Conservation (phyloP, 257 asterid species). For the Forsythia suspensa region DNA sequence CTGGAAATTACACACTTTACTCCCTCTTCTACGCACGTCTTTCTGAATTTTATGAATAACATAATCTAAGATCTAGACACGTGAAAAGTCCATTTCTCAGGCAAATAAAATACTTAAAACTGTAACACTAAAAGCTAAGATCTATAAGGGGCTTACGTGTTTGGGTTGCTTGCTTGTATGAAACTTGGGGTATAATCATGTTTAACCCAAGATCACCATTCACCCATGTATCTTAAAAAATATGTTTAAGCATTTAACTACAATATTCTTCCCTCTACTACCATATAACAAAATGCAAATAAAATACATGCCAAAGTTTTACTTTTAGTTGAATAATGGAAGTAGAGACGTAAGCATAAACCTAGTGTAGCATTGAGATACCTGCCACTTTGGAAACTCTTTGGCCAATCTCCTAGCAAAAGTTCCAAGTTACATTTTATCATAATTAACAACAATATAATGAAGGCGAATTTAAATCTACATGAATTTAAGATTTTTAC, state of each 20-base stretch:
- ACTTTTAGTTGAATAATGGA: conserved; percentile 1
- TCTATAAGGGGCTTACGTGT: not conserved
- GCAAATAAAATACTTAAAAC: not conserved
- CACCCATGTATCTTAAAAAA: not conserved
- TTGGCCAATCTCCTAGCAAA: conserved; percentile 88
- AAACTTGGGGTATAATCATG: not conserved
- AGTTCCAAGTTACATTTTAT: conserved; percentile 62
- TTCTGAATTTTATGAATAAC: too few relatives aligned
- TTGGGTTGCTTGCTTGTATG: too few relatives aligned
- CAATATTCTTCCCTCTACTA: not conserved
- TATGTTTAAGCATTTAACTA: not conserved
- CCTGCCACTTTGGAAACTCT: conserved; percentile 99
- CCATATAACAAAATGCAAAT: not conserved
- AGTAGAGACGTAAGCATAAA: conserved; percentile 6
- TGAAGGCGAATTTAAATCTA: conserved; percentile 10
- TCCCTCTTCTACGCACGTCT: too few relatives aligned
- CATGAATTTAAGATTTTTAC: conserved; percentile 7
- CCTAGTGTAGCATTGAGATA: conserved; percentile 22
- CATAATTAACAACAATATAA: conserved; percentile 11
- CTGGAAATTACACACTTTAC: too few relatives aligned
- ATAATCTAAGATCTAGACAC: too few relatives aligned
- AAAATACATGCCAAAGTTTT: not conserved
- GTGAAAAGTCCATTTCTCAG: not conserved
- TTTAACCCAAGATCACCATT: not conserved
- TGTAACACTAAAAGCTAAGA: not conserved